Percentiles rank a stretch among this genome's conserved stretches.
phyloP scores from a whole-genome alignment of 2,329 filamentous ascomycete genomes.

The Xylaria sp. region DNA sequence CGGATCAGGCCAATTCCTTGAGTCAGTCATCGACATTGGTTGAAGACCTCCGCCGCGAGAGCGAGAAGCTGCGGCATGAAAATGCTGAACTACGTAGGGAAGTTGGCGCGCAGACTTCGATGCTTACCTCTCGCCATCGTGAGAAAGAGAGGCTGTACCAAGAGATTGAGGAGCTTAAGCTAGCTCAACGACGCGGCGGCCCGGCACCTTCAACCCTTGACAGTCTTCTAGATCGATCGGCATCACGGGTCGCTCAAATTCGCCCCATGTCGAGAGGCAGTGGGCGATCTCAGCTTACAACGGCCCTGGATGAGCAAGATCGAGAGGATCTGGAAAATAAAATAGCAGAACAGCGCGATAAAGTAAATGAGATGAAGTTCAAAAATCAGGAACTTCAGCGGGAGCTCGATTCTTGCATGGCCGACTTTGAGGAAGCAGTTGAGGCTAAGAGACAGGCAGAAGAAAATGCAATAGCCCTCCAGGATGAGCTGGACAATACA shows the following conservation, averaged over 20 bases:
- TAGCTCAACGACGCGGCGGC: slow-evolving; percentile 79
- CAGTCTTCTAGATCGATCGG: slow-evolving; percentile 93
- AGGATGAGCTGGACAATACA: slow-evolving; percentile 82
- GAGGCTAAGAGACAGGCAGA: slow-evolving; percentile 70
- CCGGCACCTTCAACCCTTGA: slow-evolving; percentile 75
- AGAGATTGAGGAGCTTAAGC: slow-evolving; percentile 96
- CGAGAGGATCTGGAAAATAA: slow-evolving; percentile 88
- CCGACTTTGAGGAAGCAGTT: slow-evolving; percentile 80
- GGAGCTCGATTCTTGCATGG: slow-evolving; percentile 81
- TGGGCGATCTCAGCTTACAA: slow-evolving; percentile 71
- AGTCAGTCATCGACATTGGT: slow-evolving; percentile 73
- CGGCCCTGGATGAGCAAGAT: slow-evolving; percentile 74
- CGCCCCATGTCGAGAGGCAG: slow-evolving; percentile 80
- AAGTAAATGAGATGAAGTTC: slow-evolving; percentile 84
- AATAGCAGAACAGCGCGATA: slow-evolving; percentile 84
- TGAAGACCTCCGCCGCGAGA: slow-evolving; percentile 76
- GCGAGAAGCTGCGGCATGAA: slow-evolving; percentile 84
- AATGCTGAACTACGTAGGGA: slow-evolving; percentile 92
- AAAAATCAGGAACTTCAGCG: slow-evolving; percentile 89
- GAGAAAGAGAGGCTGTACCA: slow-evolving; percentile 96
- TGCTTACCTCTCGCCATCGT: slow-evolving; percentile 94
- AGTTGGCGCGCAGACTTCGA: slow-evolving; percentile 94
- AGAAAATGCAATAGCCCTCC: slow-evolving; percentile 68
- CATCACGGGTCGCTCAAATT: slow-evolving; percentile 78
- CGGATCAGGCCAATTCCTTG: slow-evolving; percentile 62